Conservation (phyloP, 768 basidiomycete genomes). For the Tricholomella constricta region DNA sequence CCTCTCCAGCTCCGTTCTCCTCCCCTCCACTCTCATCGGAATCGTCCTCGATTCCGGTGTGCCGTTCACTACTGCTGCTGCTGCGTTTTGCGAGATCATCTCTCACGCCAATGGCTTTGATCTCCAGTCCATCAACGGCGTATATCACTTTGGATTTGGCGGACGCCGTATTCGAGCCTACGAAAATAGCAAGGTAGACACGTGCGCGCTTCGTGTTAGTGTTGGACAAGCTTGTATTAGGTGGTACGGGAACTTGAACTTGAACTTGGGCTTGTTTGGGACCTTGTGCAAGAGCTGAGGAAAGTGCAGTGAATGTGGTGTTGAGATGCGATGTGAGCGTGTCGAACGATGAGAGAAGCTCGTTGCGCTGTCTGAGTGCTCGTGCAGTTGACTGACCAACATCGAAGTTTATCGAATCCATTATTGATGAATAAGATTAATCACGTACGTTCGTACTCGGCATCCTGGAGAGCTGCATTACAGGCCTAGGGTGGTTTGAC, state of each 20-base stretch:
- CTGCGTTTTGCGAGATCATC: slow-evolving; percentile 20
- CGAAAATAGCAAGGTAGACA: slow-evolving; percentile 60
- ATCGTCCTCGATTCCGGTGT: slow-evolving; percentile 27
- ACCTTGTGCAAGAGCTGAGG: slow-evolving; percentile 58
- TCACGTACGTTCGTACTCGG: slow-evolving; percentile 48
- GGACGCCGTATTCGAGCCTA: slow-evolving; percentile 66
- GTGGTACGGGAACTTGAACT: too few species aligned
- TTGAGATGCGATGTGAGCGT: slow-evolving; percentile 71
- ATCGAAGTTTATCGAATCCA: neutral
- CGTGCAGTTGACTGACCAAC: slow-evolving; percentile 42
- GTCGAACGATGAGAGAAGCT: slow-evolving; percentile 68
- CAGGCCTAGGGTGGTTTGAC: slow-evolving; percentile 45
- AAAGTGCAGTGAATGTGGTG: slow-evolving; percentile 74
- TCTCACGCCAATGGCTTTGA: slow-evolving; percentile 41
- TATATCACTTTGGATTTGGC: slow-evolving; percentile 64
- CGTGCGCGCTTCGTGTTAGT: slow-evolving; percentile 21
- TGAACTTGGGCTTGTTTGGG: neutral
- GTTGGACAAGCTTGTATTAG: neutral
- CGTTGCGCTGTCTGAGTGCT: slow-evolving; percentile 58
- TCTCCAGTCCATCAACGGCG: slow-evolving; percentile 65
- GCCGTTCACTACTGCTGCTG: slow-evolving; percentile 13
- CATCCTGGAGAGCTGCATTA: slow-evolving; percentile 63
- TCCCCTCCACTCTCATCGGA: slow-evolving; percentile 26
- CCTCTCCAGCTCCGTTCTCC: slow-evolving; percentile 24
- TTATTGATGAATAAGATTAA: neutral